Evolutionary conservation across 441 rosid genomes (phyloP).

Genomic region (Aquilaria agallochum): DNA sequence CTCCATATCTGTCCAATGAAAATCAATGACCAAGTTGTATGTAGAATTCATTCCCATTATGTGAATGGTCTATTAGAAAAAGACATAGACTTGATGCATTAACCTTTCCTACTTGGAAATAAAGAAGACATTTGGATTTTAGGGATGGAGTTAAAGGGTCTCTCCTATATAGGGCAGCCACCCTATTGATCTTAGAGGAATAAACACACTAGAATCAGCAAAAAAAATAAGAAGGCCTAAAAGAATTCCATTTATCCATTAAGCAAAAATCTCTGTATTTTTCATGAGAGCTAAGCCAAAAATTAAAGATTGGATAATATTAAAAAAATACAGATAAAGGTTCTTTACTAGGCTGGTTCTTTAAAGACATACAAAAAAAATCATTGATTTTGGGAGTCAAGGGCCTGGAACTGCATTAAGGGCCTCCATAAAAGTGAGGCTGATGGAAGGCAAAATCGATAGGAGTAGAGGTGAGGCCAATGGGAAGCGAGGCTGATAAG

Average conservation of each 20-base stretch:
- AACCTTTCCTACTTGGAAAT: slow-evolving; percentile 73
- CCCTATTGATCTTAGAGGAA: slow-evolving; percentile 88
- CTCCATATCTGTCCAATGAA: slow-evolving; percentile 49
- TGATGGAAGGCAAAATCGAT: background rate
- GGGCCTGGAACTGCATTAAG: background rate
- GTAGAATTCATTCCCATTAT: background rate
- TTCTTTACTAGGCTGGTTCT: background rate
- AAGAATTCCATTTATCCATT: slow-evolving; percentile 26
- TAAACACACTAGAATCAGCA: slow-evolving; percentile 13
- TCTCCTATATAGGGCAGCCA: slow-evolving; percentile 76
- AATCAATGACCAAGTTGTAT: background rate
- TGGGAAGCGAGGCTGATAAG: no score
- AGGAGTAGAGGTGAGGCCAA: no score
- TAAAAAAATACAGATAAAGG: slow-evolving; percentile 4
- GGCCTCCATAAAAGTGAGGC: slow-evolving; percentile 21
- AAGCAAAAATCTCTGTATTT: background rate
- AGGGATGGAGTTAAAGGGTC: slow-evolving; percentile 82
- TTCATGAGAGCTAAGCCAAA: no score
- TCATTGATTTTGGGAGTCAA: no score
- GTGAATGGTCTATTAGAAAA: background rate
- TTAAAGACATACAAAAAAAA: background rate
- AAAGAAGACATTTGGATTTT: slow-evolving; percentile 82
- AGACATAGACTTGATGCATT: no score
- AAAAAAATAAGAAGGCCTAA: slow-evolving; percentile 18
- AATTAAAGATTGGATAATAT: no score